Base-by-base conservation (phyloP, 257 asterid genomes). In the Agastache rugosa region DNA sequence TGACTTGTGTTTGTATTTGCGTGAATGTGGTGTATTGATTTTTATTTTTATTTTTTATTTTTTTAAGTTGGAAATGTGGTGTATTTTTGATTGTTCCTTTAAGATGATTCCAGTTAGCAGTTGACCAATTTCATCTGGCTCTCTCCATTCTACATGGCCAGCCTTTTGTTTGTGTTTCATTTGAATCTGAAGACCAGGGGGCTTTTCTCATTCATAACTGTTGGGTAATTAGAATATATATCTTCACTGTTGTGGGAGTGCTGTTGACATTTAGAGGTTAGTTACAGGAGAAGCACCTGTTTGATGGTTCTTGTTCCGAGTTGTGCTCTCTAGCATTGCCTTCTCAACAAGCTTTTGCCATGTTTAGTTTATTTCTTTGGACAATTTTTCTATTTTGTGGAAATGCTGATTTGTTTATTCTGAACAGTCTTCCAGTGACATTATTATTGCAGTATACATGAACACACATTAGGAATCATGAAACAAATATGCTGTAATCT, bases 61-160 rank as follows among this genome's bases (percentile, higher is more conserved):
- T n/a, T n/a, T n/a, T n/a, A n/a, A n/a, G n/a, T n/a, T n/a, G n/a
- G n/a, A n/a, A 63, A 25, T 37, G 72, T 47, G 47, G 16, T 25
- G 42, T 39, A 31, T 58, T n/a, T n/a, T n/a, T n/a, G n/a, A n/a
- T n/a, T 70, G 42, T 62, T 63, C 71, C 62, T 34, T 17, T 29
- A 44, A 39, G 20, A 41, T 58, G 31, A 47, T 63, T 58, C 17
- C 60, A 62, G 51, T 62, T 31, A 7, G 25, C 45, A 59, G 66
- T 42, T 12, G 17, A 45, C 71, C 44, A 35, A 39, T 69, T 69
- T 34, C 16, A 22, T 39, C 34, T 50, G 42, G 16, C 48, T 47
- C 25, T 22, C 25, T 9, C 5, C 22, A 11, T 20, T 51, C 44
- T 51, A 23, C 48, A 53, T 63, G 37, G 41, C 17, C 61, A 19